Percentiles rank a stretch among this genome's conserved stretches.
phyloP scores from a whole-genome alignment of 2,329 filamentous ascomycete genomes.

The Paecilomyces formosus region DNA sequence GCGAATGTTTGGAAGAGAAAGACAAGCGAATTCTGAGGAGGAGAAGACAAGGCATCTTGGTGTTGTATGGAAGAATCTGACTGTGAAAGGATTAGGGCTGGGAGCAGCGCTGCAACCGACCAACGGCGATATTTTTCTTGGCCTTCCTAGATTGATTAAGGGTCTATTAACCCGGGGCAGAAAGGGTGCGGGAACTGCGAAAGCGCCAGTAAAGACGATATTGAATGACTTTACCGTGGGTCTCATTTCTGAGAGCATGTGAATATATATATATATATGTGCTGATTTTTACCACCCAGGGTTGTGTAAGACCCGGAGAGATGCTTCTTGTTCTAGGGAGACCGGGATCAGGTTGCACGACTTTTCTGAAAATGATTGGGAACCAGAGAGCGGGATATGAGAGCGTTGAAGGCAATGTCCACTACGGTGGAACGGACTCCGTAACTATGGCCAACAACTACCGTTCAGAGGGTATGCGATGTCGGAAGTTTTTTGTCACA shows the following conservation, averaged over 20 bases:
- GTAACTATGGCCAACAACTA: conserved; percentile 44
- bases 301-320: conserved; percentile 33
- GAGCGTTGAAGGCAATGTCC: conserved; percentile 48
- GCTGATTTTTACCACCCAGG: conserved; percentile 15
- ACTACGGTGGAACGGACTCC: conserved; percentile 50
- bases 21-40: conserved; percentile 60
- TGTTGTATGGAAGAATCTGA: conserved; percentile 62
- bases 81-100: conserved; percentile 62
- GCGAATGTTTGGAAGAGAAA: conserved; percentile 60
- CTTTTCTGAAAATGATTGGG: conserved; percentile 73
- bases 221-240: conserved; percentile 52
- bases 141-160: conserved; percentile 40
- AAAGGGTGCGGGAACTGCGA: conserved; percentile 18
- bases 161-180: conserved; percentile 31
- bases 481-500: conserved; percentile 9
- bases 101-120: conserved; percentile 56
- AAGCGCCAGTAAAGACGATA: conserved; percentile 56
- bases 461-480: conserved; percentile 30
- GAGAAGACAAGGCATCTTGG: conserved; percentile 63
- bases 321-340: conserved; percentile 35
- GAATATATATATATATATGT: not conserved
- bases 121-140: conserved; percentile 49
- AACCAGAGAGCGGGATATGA: conserved; percentile 59
- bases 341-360: conserved; percentile 57
- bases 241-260: not conserved